phyloP scores from a whole-genome alignment of 1,284 basidiomycete genomes.

The Heterobasidion parviporum region DNA sequence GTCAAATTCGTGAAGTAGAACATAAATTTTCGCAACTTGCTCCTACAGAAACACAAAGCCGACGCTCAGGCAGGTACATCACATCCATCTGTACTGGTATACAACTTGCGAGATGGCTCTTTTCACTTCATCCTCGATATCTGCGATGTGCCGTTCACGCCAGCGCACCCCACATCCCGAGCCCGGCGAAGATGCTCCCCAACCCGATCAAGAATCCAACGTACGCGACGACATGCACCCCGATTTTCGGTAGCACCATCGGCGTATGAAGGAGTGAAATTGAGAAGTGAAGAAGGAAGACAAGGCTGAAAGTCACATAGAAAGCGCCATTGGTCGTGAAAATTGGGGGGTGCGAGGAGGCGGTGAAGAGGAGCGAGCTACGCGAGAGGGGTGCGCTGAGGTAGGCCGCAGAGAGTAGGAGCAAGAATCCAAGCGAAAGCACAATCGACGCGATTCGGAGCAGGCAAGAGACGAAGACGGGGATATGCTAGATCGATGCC shows the following conservation, averaged over 20 bases:
- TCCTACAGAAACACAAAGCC: too few relatives aligned
- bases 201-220: constrained; percentile 53
- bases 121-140: too few relatives aligned
- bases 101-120: neutral
- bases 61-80: neutral
- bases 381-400: constrained; percentile 30
- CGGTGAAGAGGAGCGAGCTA: constrained; percentile 8
- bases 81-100: neutral
- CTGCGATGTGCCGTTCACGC: constrained; percentile 23
- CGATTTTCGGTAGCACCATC: constrained; percentile 52
- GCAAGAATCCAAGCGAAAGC: constrained; percentile 56
- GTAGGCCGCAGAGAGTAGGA: constrained; percentile 57
- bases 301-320: constrained; percentile 36
- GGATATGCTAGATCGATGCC: constrained; percentile 43
- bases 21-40: too few relatives aligned
- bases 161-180: constrained; percentile 59
- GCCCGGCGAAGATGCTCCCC: constrained; percentile 56
- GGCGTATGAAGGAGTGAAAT: constrained; percentile 55
- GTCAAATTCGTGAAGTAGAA: too few relatives aligned
- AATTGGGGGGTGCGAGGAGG: constrained; percentile 8
- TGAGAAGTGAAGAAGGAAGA: constrained; percentile 39
- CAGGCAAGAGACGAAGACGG: constrained; percentile 65
- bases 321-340: constrained; percentile 26
- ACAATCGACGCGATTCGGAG: constrained; percentile 66
- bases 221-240: constrained; percentile 65